Conservation (phyloP, 257 asterid genomes). For the Coffea canephora region DNA sequence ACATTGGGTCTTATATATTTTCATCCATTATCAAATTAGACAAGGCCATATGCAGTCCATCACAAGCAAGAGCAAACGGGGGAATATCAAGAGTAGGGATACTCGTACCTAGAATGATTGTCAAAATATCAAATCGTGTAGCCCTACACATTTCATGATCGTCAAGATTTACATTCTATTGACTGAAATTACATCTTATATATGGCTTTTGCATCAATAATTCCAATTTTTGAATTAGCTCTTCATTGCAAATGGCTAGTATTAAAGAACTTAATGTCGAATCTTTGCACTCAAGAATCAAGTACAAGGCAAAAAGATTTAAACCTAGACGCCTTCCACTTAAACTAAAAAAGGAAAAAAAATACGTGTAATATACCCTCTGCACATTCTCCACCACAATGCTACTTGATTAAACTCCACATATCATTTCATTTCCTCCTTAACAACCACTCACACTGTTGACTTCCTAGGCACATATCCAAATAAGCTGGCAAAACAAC, state of each 20-base stretch:
- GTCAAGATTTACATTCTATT: background rate
- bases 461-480: background rate
- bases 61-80: no score
- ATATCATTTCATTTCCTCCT: background rate
- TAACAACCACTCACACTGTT: background rate
- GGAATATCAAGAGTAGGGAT: no score
- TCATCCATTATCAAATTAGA: no score
- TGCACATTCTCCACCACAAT: background rate
- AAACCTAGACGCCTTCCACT: background rate
- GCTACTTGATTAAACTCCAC: no score
- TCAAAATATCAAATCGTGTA: no score
- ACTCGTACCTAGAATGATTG: no score
- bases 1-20: no score
- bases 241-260: background rate
- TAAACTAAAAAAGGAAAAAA: background rate
- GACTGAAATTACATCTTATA: background rate
- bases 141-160: no score
- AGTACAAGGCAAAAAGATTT: background rate
- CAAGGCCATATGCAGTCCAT: no score
- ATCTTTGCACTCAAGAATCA: background rate
- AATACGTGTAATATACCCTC: background rate
- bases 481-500: background rate
- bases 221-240: background rate
- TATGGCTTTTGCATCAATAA: background rate
- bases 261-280: background rate